These are phyloP conservation scores for Pseudogymnoascus sp. DNA, from an alignment of 2,329 filamentous ascomycete genomes.

Conservation along the genomic window DNA sequence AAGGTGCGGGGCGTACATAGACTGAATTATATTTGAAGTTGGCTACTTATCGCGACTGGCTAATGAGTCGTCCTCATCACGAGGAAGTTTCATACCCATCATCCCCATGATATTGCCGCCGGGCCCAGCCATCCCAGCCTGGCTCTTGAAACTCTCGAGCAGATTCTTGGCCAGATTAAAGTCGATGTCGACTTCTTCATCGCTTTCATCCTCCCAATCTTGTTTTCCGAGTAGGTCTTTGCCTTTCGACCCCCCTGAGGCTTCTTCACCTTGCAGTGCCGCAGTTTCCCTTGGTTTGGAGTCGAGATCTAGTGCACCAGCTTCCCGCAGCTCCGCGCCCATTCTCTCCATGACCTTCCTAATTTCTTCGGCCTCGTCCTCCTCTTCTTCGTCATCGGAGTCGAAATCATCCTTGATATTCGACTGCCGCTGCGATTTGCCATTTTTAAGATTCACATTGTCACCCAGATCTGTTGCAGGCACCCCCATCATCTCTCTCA, in stretches of 20 bases:
- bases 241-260: neutral
- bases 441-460: neutral
- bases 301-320: constrained; percentile 55
- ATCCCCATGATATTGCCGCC: constrained; percentile 78
- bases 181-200: constrained; percentile 65
- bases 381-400: constrained; percentile 32
- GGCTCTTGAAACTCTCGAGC: constrained; percentile 84
- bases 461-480: constrained; percentile 27
- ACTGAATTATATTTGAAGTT: neutral
- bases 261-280: constrained; percentile 22
- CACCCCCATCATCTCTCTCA: constrained; percentile 84
- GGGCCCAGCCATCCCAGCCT: constrained; percentile 76
- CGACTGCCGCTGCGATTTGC: neutral
- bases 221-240: constrained; percentile 14
- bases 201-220: constrained; percentile 38
- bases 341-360: constrained; percentile 57
- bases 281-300: constrained; percentile 28
- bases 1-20: neutral
- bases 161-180: constrained; percentile 85
- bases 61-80: constrained; percentile 56
- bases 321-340: constrained; percentile 61
- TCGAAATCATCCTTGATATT: constrained; percentile 22
- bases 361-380: constrained; percentile 53
- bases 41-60: neutral
- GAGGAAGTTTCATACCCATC: constrained; percentile 74